A percentile compares a stretch with the other conserved stretches of the same genome.
phyloP scores from a whole-genome alignment of 306 rosid species.

The Mimosa pudica region DNA sequence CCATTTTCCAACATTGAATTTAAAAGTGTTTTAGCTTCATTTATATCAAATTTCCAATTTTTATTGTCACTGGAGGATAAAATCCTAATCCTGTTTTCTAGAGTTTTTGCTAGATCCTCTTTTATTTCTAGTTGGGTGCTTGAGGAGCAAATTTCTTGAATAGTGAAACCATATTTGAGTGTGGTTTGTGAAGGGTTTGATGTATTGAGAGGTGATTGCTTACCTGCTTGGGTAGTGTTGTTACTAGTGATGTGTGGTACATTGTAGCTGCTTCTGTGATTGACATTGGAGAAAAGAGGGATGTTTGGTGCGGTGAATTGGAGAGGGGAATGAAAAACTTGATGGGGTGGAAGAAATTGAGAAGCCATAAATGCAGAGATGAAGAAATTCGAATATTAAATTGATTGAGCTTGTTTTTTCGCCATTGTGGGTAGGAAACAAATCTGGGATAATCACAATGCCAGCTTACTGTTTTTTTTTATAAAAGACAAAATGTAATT shows the following conservation, averaged over 20 bases:
- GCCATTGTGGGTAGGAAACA: too few species aligned
- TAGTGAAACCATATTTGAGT: neutral
- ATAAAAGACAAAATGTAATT: too few species aligned
- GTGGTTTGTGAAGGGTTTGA: neutral
- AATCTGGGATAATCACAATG: too few species aligned
- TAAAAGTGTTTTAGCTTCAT: conserved; percentile 54
- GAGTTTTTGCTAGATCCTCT: conserved; percentile 28
- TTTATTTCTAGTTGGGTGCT: conserved; percentile 10
- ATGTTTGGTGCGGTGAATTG: neutral
- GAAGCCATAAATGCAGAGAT: too few species aligned
- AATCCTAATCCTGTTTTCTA: conserved; percentile 39
- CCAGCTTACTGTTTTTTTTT: too few species aligned
- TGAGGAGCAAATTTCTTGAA: conserved; percentile 11
- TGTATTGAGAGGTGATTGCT: neutral
- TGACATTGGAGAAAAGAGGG: conserved; percentile 28
- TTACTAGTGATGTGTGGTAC: too few species aligned
- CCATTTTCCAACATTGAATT: conserved; percentile 57
- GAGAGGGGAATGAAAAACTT: conserved; percentile 32
- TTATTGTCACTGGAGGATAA: conserved; percentile 36
- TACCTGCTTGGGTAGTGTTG: conserved; percentile 31
- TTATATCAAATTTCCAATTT: conserved; percentile 41
- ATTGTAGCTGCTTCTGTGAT: conserved; percentile 23
- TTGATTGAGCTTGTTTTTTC: too few species aligned
- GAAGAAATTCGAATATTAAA: too few species aligned
- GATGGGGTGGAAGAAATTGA: conserved; percentile 1